These are phyloP conservation scores for Fusarium virguliforme DNA, from an alignment of 2,329 filamentous ascomycete species.

Conservation along the genomic window DNA sequence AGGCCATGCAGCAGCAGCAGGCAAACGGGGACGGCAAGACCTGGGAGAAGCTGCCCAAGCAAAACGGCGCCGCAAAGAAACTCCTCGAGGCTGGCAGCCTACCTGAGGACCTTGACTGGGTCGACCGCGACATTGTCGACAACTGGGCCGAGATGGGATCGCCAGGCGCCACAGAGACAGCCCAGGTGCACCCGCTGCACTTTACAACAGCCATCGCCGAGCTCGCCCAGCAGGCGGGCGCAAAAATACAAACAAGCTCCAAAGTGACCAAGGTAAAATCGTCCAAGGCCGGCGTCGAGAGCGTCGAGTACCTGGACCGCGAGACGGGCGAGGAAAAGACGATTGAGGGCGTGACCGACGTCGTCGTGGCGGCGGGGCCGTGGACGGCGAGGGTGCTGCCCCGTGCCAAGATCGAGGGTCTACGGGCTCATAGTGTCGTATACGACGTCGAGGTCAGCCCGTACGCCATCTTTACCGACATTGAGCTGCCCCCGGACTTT, in stretches of 20 bases:
- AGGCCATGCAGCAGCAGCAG: conserved; percentile 50
- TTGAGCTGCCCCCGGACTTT: conserved; percentile 79
- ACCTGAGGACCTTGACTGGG: conserved; percentile 88
- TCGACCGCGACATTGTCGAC: conserved; percentile 76
- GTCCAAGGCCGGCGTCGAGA: conserved; percentile 67
- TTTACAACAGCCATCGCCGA: conserved; percentile 90
- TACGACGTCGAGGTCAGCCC: conserved; percentile 77
- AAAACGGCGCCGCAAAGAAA: conserved; percentile 64
- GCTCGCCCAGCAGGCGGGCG: conserved; percentile 80
- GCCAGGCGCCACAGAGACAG: conserved; percentile 80
- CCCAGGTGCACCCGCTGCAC: conserved; percentile 92
- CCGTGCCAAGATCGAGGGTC: conserved; percentile 69
- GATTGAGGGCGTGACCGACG: conserved; percentile 66
- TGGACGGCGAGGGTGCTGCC: conserved; percentile 76
- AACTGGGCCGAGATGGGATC: conserved; percentile 87
- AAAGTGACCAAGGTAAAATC: conserved; percentile 78
- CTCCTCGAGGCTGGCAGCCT: conserved; percentile 73
- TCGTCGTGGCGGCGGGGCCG: conserved; percentile 72
- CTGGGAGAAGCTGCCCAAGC: conserved; percentile 76
- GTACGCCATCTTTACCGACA: conserved; percentile 89
- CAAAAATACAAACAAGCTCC: conserved; percentile 76
- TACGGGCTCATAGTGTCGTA: conserved; percentile 77
- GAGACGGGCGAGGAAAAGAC: conserved; percentile 55
- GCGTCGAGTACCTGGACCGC: conserved; percentile 73
- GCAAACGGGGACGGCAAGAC: conserved; percentile 57